Evolutionary conservation across 83 land plant species (phyloP), one percentile per base, ranked within the genome.

Genomic region (Diphasiastrum complanatum): DNA sequence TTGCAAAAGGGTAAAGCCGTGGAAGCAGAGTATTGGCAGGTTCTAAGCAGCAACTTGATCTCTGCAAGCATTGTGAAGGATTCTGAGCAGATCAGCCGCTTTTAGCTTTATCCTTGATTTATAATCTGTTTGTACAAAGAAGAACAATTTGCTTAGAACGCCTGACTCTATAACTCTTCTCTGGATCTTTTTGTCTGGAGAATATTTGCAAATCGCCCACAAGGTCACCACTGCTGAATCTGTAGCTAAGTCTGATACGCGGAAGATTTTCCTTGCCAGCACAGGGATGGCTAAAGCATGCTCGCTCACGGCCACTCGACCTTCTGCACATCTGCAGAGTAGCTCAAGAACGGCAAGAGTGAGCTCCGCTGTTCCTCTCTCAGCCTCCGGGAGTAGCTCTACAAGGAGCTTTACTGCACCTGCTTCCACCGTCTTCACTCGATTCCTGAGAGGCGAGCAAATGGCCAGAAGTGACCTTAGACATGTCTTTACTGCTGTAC

Each of bases 251-350:
- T 55, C 59, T 6, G 59, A 26, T 11, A 55, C 59, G 6, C 59
- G 26, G 38, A 55, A 30, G 14, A 55, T 55, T 1, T 55, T 55
- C 34, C 31, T 55, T 16, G 27, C 59, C 5, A 55, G 26, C 18
- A 35, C 59, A 24, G 59, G 59, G 35, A 55, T 55, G 16, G 59
- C 59, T 14, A 55, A 30, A 8, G 59, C 59, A 27, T 55, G 59
- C 0, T 55, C 16, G 16, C 14, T 14, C 11, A 55, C 38, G 18
- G 59, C 59, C 30, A 27, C 30, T 30, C 59, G 8, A 19, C 59
- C 59, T 27, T 55, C 38, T 16, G 59, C 34, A 30, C 59, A 55
- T 14, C 59, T 27, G 27, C 59, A 55, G 14, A 55, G 34, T 31
- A 55, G 30, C 34, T 55, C 59, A 14, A 55, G 59, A 24, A 55